phyloP scores from a whole-genome alignment of 441 rosid genomes.

The Aleurites moluccanus region DNA sequence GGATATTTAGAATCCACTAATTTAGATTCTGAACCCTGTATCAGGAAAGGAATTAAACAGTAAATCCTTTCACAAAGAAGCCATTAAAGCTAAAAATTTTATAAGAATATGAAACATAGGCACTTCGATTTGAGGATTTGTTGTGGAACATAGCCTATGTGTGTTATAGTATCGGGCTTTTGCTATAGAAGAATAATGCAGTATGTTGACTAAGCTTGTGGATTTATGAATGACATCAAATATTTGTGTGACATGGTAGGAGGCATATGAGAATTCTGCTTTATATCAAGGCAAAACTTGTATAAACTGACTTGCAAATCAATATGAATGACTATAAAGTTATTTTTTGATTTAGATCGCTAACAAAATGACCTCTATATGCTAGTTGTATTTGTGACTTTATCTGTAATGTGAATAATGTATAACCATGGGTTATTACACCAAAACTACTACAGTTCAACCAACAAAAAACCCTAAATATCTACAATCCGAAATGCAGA shows the following conservation, averaged over 20 bases:
- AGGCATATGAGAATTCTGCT: not conserved
- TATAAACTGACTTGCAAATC: not conserved
- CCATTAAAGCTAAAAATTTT: not conserved
- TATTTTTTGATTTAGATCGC: not conserved
- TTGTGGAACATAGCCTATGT: not conserved
- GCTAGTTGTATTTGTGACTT: not conserved
- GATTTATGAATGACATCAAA: not conserved
- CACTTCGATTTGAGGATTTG: not conserved
- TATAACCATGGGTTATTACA: not conserved
- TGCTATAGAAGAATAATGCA: not conserved
- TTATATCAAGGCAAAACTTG: not conserved
- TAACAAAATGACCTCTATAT: not conserved
- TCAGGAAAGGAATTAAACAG: slow-evolving; percentile 5
- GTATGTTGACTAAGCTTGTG: not conserved
- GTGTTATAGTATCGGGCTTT: not conserved
- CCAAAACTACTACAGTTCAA: not conserved
- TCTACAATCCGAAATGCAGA: not conserved
- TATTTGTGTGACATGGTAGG: not conserved
- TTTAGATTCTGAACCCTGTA: slow-evolving; percentile 23
- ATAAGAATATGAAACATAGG: not conserved
- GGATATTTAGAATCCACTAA: slow-evolving; percentile 4
- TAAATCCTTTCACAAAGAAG: not conserved
- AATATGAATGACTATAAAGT: not conserved
- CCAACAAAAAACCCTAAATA: not conserved
- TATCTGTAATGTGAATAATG: not conserved